phyloP scores from a whole-genome alignment of 345 rosid species.

The Populus alba region DNA sequence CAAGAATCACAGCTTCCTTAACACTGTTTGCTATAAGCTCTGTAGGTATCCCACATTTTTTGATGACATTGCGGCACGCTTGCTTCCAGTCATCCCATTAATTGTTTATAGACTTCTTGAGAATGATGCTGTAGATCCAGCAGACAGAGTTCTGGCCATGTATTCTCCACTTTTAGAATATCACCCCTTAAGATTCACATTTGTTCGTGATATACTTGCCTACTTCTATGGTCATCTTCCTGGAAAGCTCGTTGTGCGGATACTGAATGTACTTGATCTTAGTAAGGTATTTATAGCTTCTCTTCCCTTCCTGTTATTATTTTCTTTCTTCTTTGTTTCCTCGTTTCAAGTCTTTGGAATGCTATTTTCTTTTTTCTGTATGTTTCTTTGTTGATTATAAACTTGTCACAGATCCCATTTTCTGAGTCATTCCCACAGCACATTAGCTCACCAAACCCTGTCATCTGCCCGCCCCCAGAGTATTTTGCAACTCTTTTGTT shows the following conservation, averaged over 20 bases:
- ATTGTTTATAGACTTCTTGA: conserved; percentile 91
- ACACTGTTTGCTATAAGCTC: conserved; percentile 13
- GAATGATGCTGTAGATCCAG: conserved; percentile 75
- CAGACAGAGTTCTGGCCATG: conserved; percentile 60
- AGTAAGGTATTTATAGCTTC: conserved; percentile 56
- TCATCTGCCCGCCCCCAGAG: conserved; percentile 78
- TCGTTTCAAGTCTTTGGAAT: conserved; percentile 3
- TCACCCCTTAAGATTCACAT: conserved; percentile 85
- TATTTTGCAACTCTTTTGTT: conserved; percentile 83
- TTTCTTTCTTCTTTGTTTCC: background rate
- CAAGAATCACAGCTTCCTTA: conserved; percentile 7
- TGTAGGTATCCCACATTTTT: conserved; percentile 92
- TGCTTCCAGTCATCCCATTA: conserved; percentile 92
- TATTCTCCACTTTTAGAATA: conserved; percentile 68
- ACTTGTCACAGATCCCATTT: conserved; percentile 72
- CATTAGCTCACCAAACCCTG: conserved; percentile 61
- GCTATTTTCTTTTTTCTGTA: background rate
- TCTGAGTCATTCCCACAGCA: conserved; percentile 92
- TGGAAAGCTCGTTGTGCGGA: conserved; percentile 64
- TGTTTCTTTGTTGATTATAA: conserved; percentile 3
- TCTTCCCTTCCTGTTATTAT: background rate
- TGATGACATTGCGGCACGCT: conserved; percentile 85
- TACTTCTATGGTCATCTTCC: conserved; percentile 94
- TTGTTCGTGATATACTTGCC: conserved; percentile 95
- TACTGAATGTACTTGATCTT: conserved; percentile 80